phyloP scores from a whole-genome alignment of 441 rosid genomes.

The Erodium chrysanthum region DNA sequence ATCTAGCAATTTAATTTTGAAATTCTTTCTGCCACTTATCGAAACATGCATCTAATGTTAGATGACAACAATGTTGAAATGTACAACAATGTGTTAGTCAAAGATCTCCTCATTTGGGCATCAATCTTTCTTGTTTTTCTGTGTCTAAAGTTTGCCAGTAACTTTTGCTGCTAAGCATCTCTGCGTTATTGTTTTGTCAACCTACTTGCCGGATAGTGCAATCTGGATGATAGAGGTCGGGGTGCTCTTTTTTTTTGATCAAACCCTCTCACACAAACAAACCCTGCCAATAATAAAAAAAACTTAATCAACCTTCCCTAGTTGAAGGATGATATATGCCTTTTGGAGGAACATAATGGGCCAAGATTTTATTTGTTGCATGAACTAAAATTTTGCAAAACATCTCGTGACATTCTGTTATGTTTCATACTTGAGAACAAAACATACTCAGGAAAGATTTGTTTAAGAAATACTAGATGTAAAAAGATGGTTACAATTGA shows the following conservation, averaged over 20 bases:
- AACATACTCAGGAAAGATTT: neutral
- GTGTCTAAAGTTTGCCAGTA: constrained; percentile 20
- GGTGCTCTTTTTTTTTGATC: constrained; percentile 68
- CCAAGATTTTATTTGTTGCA: too few species aligned
- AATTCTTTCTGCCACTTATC: constrained; percentile 19
- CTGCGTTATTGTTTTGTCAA: constrained; percentile 31
- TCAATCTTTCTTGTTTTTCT: constrained; percentile 20
- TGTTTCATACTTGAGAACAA: constrained; percentile 3
- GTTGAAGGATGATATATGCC: neutral
- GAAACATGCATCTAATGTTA: constrained; percentile 26
- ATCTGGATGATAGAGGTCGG: constrained; percentile 63
- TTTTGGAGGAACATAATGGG: neutral
- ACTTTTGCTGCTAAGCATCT: constrained; percentile 20
- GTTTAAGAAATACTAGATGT: neutral
- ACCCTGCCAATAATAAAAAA: constrained; percentile 42
- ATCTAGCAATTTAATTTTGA: constrained; percentile 13
- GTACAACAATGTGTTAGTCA: constrained; percentile 37
- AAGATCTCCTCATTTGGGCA: constrained; percentile 18
- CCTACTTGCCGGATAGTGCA: constrained; percentile 73
- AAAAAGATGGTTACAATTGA: neutral
- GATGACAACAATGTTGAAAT: constrained; percentile 32
- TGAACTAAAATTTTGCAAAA: too few species aligned
- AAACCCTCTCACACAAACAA: constrained; percentile 91
- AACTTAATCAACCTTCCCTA: neutral
- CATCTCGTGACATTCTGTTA: neutral